Evolutionary conservation across 164 flowering plant species (phyloP).

Genomic region (Akebia trifoliata): DNA sequence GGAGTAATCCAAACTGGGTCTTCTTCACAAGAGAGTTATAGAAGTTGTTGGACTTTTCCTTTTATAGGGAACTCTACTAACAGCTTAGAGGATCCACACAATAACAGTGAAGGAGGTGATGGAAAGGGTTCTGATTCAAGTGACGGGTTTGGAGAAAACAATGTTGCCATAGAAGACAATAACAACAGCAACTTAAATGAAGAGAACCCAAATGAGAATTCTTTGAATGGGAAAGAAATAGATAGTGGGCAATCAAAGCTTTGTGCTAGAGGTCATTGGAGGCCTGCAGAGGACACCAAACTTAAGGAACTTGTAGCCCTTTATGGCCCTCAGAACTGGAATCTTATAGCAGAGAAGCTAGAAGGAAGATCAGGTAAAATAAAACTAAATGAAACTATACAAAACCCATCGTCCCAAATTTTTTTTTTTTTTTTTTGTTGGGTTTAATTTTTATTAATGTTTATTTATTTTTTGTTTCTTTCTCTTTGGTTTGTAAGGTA

Average conservation of each 20-base stretch:
- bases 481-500: conserved; percentile 41
- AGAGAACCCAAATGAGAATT: conserved; percentile 25
- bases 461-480: not conserved
- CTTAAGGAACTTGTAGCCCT: conserved; percentile 68
- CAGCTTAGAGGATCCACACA: conserved; percentile 12
- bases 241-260: too few relatives aligned
- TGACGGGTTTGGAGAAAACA: conserved; percentile 37
- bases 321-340: conserved; percentile 83
- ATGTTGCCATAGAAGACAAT: conserved; percentile 23
- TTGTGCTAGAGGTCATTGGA: conserved; percentile 78
- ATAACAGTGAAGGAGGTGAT: conserved; percentile 18
- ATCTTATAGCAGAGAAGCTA: conserved; percentile 66
- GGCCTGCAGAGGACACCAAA: conserved; percentile 66
- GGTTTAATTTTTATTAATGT: too few relatives aligned
- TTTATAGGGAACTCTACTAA: conserved; percentile 18
- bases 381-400: not conserved
- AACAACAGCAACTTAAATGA: conserved; percentile 25
- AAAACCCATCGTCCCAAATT: too few relatives aligned
- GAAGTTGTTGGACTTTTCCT: conserved; percentile 29
- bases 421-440: too few relatives aligned
- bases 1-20: too few relatives aligned
- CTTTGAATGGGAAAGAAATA: too few relatives aligned
- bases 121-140: conserved; percentile 42
- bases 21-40: too few relatives aligned
- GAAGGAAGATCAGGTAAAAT: conserved; percentile 70